Evolutionary conservation across 2,329 filamentous ascomycete genomes (phyloP).

Genomic region (Penicillium palitans): DNA sequence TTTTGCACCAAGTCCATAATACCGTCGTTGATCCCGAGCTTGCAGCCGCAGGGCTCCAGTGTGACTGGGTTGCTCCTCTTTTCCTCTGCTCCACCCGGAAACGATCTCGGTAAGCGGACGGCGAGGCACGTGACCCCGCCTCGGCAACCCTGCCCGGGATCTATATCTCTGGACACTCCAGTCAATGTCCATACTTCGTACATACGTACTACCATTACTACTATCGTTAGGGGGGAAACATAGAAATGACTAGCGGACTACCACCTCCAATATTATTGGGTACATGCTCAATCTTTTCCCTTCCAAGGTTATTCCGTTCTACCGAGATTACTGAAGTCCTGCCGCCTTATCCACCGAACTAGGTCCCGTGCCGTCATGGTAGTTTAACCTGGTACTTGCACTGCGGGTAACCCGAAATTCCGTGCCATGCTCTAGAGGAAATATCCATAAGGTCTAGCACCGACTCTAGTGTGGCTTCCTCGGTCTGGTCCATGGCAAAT

Average conservation of each 20-base stretch:
- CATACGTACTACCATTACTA: neutral
- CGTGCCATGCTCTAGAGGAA: constrained; percentile 6
- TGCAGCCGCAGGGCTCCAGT: constrained; percentile 12
- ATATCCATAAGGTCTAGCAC: neutral
- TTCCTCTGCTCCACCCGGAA: constrained; percentile 19
- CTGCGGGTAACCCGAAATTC: constrained; percentile 9
- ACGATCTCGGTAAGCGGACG: constrained; percentile 35
- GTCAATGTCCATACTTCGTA: neutral
- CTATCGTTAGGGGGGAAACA: neutral
- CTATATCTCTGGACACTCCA: neutral
- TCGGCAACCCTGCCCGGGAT: constrained; percentile 30
- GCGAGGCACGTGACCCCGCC: constrained; percentile 24
- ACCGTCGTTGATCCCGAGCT: constrained; percentile 29
- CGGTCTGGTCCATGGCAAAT: neutral
- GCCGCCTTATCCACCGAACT: constrained; percentile 6
- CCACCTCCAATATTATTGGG: neutral
- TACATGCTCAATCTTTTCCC: neutral
- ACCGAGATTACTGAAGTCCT: neutral
- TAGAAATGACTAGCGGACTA: neutral
- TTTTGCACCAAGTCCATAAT: constrained; percentile 17
- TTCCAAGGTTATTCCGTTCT: neutral
- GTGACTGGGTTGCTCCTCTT: neutral
- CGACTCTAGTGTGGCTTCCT: neutral
- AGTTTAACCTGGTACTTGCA: constrained; percentile 21
- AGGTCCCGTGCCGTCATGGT: constrained; percentile 5